Evolutionary conservation across 2,329 filamentous ascomycete genomes (phyloP).

Genomic region (Arthrocladium fulminans): DNA sequence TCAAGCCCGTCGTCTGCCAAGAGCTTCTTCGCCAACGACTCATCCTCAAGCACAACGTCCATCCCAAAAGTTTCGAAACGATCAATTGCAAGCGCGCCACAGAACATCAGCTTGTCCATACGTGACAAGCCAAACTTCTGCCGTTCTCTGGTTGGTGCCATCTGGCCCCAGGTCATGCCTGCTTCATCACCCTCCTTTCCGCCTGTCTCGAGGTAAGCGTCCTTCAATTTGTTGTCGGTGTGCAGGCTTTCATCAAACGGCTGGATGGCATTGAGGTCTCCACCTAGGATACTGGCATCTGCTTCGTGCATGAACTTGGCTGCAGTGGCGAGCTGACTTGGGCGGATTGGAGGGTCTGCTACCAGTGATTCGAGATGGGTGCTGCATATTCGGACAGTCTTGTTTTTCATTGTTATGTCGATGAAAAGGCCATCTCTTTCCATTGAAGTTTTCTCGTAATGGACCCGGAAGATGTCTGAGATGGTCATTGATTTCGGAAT

Average conservation of each 20-base stretch:
- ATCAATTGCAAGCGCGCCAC: slow-evolving; percentile 42
- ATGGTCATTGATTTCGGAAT: slow-evolving; percentile 42
- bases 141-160: slow-evolving; percentile 35
- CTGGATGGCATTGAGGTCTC: slow-evolving; percentile 52
- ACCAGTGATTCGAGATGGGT: slow-evolving; percentile 50
- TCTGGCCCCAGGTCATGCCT: slow-evolving; percentile 52
- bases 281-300: slow-evolving; percentile 40
- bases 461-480: slow-evolving; percentile 41
- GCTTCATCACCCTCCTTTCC: slow-evolving; percentile 43
- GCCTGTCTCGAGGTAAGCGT: slow-evolving; percentile 46
- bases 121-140: slow-evolving; percentile 42
- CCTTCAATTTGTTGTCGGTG: slow-evolving; percentile 40
- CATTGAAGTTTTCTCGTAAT: slow-evolving; percentile 42
- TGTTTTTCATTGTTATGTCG: slow-evolving; percentile 33
- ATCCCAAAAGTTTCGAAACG: slow-evolving; percentile 42
- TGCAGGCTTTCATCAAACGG: slow-evolving; percentile 44
- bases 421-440: slow-evolving; percentile 48
- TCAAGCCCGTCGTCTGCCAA: slow-evolving; percentile 18
- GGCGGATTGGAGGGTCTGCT: slow-evolving; percentile 41
- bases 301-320: slow-evolving; percentile 34
- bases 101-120: slow-evolving; percentile 48
- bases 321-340: slow-evolving; percentile 40
- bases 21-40: slow-evolving; percentile 16
- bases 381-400: slow-evolving; percentile 41
- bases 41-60: slow-evolving; percentile 34